Evolutionary conservation across 2,329 filamentous ascomycete genomes (phyloP), one percentile per base, ranked within the genome.

Genomic region (Aaosphaeria arxii): DNA sequence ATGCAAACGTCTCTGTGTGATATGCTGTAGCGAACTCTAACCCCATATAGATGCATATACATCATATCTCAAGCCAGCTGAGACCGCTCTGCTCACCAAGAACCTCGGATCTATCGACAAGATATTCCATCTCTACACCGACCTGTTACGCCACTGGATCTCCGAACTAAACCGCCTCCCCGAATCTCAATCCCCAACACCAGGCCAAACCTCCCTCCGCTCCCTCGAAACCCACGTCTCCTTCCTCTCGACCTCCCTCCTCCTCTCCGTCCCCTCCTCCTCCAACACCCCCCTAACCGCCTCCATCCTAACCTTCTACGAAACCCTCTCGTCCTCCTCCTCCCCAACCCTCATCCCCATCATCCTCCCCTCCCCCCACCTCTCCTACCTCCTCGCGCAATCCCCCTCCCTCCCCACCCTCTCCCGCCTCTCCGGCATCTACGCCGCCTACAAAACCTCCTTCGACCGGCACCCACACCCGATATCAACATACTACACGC

Each of bases 351-450:
- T 54, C 28, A 76, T 89, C 38, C 82, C 83, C 28, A 83, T 92
- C 54, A 78, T 83, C 47, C 79, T 91, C 17, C 89, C 88, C 0
- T 78, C 85, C 0, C 77, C 84, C 1, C 74, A 80, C 4, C 77
- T 89, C 7, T 76, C 91, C 24, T 94, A 94, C 70, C 78, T 78
- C 7, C 74, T 94, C 36, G 76, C 85, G 53, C 91, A 94, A 66
- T 80, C 77, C 49, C 71, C 77, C 17, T 87, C 83, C 2, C 74
- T 84, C 11, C 78, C 79, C 13, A 81, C 81, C 11, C 74, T 88
- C 4, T 88, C 88, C 5, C 83, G 86, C 5, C 78, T 90, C 32
- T 89, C 84, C 63, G 77, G 78, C 43, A 77, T 91, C 29, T 76
- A 95, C 30, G 84, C 86, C 2, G 73, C 71, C 40, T 92, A 91